Conservation (phyloP, 345 rosid species). For the Aethionema arabicum region DNA sequence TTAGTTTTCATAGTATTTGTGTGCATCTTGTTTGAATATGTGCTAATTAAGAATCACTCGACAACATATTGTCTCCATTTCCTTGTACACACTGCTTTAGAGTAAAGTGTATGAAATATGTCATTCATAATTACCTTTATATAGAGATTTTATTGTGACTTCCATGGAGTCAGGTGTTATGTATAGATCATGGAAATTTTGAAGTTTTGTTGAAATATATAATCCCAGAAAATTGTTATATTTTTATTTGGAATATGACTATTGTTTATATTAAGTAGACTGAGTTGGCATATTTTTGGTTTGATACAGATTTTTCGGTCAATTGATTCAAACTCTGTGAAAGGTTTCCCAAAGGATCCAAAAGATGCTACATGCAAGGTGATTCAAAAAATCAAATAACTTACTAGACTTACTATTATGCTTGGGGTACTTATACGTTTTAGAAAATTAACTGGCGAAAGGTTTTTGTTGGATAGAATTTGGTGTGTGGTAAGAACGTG, state of each 20-base stretch:
- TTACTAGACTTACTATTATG: conserved; percentile 14
- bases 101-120: conserved; percentile 2
- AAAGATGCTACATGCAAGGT: conserved; percentile 65
- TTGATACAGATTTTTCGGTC: conserved; percentile 74
- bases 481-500: conserved; percentile 80
- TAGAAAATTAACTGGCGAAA: conserved; percentile 10
- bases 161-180: neutral
- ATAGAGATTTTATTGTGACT: conserved; percentile 2
- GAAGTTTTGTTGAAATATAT: neutral
- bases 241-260: neutral
- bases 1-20: neutral
- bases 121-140: conserved; percentile 1
- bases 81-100: conserved; percentile 5
- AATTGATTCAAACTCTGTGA: conserved; percentile 82
- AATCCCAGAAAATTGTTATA: neutral
- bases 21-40: conserved; percentile 6
- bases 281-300: conserved; percentile 21
- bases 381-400: conserved; percentile 25
- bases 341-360: conserved; percentile 77
- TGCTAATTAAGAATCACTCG: conserved; percentile 5
- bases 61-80: conserved; percentile 4
- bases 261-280: neutral
- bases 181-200: neutral
- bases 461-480: conserved; percentile 49
- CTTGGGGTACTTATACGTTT: conserved; percentile 9